Evolutionary conservation across 257 asterid species (phyloP), one percentile per base, ranked within the genome.

Genomic region (Plantago major): DNA sequence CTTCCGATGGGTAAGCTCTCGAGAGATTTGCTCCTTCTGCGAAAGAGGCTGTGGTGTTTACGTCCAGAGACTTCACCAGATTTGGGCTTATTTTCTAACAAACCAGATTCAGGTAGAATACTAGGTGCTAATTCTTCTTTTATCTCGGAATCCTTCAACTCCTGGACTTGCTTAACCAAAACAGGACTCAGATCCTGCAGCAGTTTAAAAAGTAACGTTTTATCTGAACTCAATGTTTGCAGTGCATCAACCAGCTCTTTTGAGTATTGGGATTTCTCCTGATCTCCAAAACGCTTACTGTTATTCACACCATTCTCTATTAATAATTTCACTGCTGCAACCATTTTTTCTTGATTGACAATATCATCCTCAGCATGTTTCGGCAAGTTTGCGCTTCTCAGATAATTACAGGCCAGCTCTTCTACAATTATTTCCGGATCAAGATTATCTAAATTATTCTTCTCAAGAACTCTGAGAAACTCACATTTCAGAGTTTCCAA

Each of bases 21-120:
- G 18, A 80, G 75, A 63, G 97, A 86, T 73, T 85, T 93, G 82
- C 83, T 85, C 74, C 93, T 82, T 65, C 96, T 78, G 45, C 86
- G 71, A 71, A 87, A 84, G 74, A 89, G 81, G 55, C 78, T 78
- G 11, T 75, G 71, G 37, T 44, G 81, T 59, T 88, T 88, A 44
- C 64, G 83, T 63, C 62, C 68, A 70, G 71, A 59, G 48, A 71
- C 59, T 49, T 83, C 89, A 66, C 76, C 89, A 26, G 81, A 11
- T 65, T 80, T 81, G 44, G 63, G 71, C 55, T 74, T 78, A 57
- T 87, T 82, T 66, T 77, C 78, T 0, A 73, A 46, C 47, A 56
- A 58, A 63, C 49, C 60, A 60, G 86, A 62, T 37, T 63, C 71
- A 5, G 78, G 67, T 63, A 68, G 67, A 16, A 81, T 74, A 71